phyloP scores from a whole-genome alignment of 2,329 filamentous ascomycete genomes.

The Thermothelomyces thermophilus region DNA sequence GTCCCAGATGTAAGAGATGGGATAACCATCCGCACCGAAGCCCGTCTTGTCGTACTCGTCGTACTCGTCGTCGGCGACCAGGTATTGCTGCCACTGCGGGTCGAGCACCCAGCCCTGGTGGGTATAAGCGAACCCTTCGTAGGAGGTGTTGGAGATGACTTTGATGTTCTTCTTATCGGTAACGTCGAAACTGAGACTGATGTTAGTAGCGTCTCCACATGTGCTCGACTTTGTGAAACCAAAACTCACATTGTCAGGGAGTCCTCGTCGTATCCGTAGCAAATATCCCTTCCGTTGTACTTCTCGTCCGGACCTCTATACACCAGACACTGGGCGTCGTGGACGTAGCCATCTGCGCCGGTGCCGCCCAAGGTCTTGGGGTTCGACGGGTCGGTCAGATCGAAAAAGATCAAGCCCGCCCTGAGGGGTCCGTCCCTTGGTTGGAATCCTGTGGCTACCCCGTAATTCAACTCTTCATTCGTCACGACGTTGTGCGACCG shows the following conservation, averaged over 20 bases:
- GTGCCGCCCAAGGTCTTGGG: constrained; percentile 49
- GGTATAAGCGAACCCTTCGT: constrained; percentile 51
- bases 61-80: constrained; percentile 46
- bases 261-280: constrained; percentile 49
- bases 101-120: constrained; percentile 51
- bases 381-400: constrained; percentile 47
- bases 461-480: constrained; percentile 43
- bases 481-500: constrained; percentile 48
- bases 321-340: constrained; percentile 53
- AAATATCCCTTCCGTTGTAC: constrained; percentile 43
- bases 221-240: neutral
- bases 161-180: constrained; percentile 41
- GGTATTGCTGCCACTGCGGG: constrained; percentile 36
- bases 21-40: constrained; percentile 36
- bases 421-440: constrained; percentile 34
- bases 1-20: constrained; percentile 45
- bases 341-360: constrained; percentile 50
- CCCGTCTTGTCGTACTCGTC: constrained; percentile 41
- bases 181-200: constrained; percentile 37
- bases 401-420: constrained; percentile 48
- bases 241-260: constrained; percentile 38
- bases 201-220: neutral
- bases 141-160: constrained; percentile 47
- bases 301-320: constrained; percentile 43
- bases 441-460: constrained; percentile 38